A percentile compares a stretch with the other conserved stretches of the same genome.
These are phyloP conservation scores for Selaginella moellendorffii DNA, from an alignment of 75 land plant genomes.

Conservation along the genomic window DNA sequence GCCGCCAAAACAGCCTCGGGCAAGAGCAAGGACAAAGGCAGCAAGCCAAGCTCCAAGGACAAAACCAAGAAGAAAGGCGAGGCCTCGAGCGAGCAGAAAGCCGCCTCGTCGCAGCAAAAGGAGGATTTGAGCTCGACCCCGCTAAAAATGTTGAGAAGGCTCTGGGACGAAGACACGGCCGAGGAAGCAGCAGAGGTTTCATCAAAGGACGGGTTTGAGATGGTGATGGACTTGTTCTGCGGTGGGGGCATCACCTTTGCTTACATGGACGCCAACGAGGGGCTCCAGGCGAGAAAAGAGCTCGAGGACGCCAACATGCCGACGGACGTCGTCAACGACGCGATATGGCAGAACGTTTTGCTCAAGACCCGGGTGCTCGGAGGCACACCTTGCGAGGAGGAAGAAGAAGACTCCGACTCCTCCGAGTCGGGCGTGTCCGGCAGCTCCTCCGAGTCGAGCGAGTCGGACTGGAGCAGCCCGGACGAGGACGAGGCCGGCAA, in stretches of 20 bases:
- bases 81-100: not conserved
- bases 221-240: slow-evolving; percentile 17
- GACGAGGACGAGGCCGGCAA: slow-evolving; percentile 13
- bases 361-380: slow-evolving; percentile 16
- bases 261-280: slow-evolving; percentile 29
- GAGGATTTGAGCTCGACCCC: slow-evolving; percentile 9
- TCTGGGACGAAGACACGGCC: slow-evolving; percentile 22
- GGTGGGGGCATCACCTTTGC: slow-evolving; percentile 29
- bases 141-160: slow-evolving; percentile 17
- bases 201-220: slow-evolving; percentile 12
- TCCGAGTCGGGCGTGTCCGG: no score
- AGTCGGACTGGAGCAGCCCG: slow-evolving; percentile 26
- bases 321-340: slow-evolving; percentile 27
- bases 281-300: slow-evolving; percentile 21
- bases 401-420: slow-evolving; percentile 22
- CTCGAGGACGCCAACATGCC: slow-evolving; percentile 26
- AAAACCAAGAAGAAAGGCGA: slow-evolving; percentile 9
- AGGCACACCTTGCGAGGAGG: slow-evolving; percentile 16
- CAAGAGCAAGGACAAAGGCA: slow-evolving; percentile 1
- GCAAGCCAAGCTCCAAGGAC: not conserved
- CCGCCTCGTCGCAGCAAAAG: not conserved
- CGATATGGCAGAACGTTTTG: slow-evolving; percentile 29
- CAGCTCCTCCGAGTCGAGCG: slow-evolving; percentile 5
- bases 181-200: slow-evolving; percentile 4
- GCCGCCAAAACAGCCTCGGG: not conserved